phyloP scores from a whole-genome alignment of 192 early-diverging fungal genomes.

The Funneliformis mosseae region DNA sequence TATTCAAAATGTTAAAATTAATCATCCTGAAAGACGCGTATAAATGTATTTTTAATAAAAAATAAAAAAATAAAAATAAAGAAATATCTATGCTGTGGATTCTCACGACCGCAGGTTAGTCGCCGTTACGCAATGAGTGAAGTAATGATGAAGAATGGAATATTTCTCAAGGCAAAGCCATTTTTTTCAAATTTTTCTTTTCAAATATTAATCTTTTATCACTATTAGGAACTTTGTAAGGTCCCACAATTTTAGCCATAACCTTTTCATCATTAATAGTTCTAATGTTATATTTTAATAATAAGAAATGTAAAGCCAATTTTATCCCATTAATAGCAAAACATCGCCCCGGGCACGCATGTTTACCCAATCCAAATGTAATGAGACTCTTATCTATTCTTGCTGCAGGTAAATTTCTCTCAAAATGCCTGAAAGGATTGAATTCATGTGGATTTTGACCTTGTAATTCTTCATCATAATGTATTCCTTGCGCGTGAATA shows the following conservation, averaged over 20 bases:
- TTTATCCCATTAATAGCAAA: neutral
- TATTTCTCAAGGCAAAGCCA: too few relatives aligned
- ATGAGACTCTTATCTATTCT: neutral
- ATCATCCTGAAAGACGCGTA: too few relatives aligned
- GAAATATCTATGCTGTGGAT: too few relatives aligned
- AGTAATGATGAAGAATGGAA: too few relatives aligned
- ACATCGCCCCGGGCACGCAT: neutral
- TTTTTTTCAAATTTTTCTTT: too few relatives aligned
- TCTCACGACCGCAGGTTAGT: too few relatives aligned
- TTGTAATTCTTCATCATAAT: neutral
- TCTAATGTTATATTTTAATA: constrained; percentile 10
- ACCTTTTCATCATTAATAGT: neutral
- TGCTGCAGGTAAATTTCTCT: neutral
- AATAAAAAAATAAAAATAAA: too few relatives aligned
- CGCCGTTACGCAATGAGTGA: too few relatives aligned
- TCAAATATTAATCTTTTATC: neutral
- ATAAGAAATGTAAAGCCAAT: neutral
- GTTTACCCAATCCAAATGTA: constrained; percentile 1
- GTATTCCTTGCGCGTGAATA: neutral
- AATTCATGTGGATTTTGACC: neutral
- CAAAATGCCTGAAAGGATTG: neutral
- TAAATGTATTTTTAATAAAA: too few relatives aligned
- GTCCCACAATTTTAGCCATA: neutral
- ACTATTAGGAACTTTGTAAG: neutral
- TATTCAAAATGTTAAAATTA: too few relatives aligned